Base-by-base conservation (phyloP, 306 rosid species). In the Gleditsia sinensis region DNA sequence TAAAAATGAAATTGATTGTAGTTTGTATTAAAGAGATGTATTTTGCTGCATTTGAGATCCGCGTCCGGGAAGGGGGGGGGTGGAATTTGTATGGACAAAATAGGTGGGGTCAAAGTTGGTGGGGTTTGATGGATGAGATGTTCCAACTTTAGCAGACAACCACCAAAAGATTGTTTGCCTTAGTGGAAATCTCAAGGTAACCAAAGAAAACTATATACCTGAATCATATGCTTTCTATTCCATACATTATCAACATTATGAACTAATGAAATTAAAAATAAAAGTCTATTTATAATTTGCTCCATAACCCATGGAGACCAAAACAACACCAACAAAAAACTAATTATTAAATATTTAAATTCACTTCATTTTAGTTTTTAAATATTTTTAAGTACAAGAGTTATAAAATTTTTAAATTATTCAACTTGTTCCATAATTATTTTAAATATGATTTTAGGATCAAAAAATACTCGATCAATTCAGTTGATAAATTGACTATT, bases 71-170 rank as follows among this genome's bases (percentile, higher is more conserved):
- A n/a, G n/a, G n/a, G 17, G 43, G 32, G 63, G 16, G 17, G 7
- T 57, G 51, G 42, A 37, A 6, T 59, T 32, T 28, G 37, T 27
- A 67, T 45, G 76, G 63, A 76, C 23, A 51, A 59, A 80, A 81
- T 50, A 28, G 81, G 83, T 72, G 77, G 84, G 84, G 75, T 80
- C 45, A 72, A 67, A 74, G 76, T 63, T 68, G 64, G 69, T 56
- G 68, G 78, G 70, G 75, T 19, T 37, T 83, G 82, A 81, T 81
- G 59, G 61, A 65, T 73, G 54, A 62, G 24, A 66, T 86, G 91
- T 58, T 81, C 48, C 81, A 79, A 74, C 90, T 83, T 89, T 83
- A 83, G 86, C 88, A 53, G 83, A 83, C 95, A 83, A 77, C 14
- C 58, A 42, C 74, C 58, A 78, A 84, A 73, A 77, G 55, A 69